Percentiles rank a stretch among this genome's conserved stretches.
Conservation (phyloP, 495 filamentous ascomycete genomes). For the Schizothecium vesticola region DNA sequence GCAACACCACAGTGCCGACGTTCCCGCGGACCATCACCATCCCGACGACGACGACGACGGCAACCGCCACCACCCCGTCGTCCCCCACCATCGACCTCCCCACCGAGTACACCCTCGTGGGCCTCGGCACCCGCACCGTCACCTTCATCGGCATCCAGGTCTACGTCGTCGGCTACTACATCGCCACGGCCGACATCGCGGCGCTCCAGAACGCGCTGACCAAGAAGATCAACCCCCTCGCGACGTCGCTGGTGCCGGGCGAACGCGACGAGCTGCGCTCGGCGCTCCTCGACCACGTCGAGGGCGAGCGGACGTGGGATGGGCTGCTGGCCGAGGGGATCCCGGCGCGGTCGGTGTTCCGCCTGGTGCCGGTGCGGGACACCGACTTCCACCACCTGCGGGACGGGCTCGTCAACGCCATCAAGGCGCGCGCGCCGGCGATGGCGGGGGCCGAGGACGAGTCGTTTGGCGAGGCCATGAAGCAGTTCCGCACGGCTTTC, state of each 20-base stretch:
- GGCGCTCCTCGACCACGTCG: conserved; percentile 61
- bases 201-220: conserved; percentile 42
- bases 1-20: conserved; percentile 74
- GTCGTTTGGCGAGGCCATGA: conserved; percentile 63
- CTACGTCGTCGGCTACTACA: conserved; percentile 88
- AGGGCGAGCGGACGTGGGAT: conserved; percentile 66
- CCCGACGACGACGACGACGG: conserved; percentile 29
- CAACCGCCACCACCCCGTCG: conserved; percentile 6
- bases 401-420: conserved; percentile 82
- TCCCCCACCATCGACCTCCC: conserved; percentile 15
- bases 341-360: conserved; percentile 60
- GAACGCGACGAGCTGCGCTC: conserved; percentile 69
- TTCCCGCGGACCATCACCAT: conserved; percentile 73
- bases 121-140: conserved; percentile 81
- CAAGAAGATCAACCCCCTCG: conserved; percentile 55
- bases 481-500: conserved; percentile 71
- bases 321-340: conserved; percentile 57
- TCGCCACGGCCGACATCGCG: conserved; percentile 71
- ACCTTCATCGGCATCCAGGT: conserved; percentile 88
- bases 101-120: conserved; percentile 77
- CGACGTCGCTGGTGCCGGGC: conserved; percentile 70
- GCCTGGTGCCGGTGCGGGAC: conserved; percentile 77
- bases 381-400: conserved; percentile 89
- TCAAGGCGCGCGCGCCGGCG: conserved; percentile 60
- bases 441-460: conserved; percentile 56